phyloP scores from a whole-genome alignment of 1,284 basidiomycete species.

The Apiotrichum gracile region DNA sequence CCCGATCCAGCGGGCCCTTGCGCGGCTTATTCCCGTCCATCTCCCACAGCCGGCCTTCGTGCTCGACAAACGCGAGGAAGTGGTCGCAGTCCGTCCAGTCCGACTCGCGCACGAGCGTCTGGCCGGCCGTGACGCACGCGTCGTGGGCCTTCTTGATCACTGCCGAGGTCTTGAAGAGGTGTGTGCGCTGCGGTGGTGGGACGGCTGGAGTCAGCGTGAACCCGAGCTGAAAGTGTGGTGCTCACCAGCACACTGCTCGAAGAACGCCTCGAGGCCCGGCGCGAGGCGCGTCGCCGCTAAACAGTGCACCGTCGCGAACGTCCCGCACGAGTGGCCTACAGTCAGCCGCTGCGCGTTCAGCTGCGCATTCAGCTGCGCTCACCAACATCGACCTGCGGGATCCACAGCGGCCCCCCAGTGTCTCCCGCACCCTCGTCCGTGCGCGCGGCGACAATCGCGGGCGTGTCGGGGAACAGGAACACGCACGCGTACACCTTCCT shows the following conservation, averaged over 20 bases:
- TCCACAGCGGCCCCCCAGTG: slow-evolving; percentile 17
- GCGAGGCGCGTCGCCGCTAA: slow-evolving; percentile 16
- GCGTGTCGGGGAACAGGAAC: slow-evolving; percentile 47
- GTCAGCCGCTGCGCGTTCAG: neutral
- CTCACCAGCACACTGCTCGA: slow-evolving; percentile 12
- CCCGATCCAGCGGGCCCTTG: slow-evolving; percentile 18
- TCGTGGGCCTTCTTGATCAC: slow-evolving; percentile 20
- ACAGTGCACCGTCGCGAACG: slow-evolving; percentile 22
- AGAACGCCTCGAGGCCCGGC: slow-evolving; percentile 14
- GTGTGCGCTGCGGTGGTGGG: slow-evolving; percentile 1
- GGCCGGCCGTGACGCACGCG: slow-evolving; percentile 13
- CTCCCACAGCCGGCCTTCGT: slow-evolving; percentile 15
- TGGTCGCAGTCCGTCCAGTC: slow-evolving; percentile 26
- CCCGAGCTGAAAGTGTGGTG: too few species aligned
- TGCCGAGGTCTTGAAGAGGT: slow-evolving; percentile 10
- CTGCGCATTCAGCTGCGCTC: neutral
- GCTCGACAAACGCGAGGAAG: slow-evolving; percentile 18
- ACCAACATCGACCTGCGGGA: slow-evolving; percentile 20
- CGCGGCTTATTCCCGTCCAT: slow-evolving; percentile 22
- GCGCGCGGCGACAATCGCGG: slow-evolving; percentile 14
- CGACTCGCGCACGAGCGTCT: slow-evolving; percentile 10
- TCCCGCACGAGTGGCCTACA: slow-evolving; percentile 24
- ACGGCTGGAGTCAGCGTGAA: neutral
- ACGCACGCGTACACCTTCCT: slow-evolving; percentile 50
- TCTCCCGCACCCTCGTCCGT: slow-evolving; percentile 3